Base-by-base conservation (phyloP, 768 basidiomycete genomes). In the Cystofilobasidium bisporidii region DNA sequence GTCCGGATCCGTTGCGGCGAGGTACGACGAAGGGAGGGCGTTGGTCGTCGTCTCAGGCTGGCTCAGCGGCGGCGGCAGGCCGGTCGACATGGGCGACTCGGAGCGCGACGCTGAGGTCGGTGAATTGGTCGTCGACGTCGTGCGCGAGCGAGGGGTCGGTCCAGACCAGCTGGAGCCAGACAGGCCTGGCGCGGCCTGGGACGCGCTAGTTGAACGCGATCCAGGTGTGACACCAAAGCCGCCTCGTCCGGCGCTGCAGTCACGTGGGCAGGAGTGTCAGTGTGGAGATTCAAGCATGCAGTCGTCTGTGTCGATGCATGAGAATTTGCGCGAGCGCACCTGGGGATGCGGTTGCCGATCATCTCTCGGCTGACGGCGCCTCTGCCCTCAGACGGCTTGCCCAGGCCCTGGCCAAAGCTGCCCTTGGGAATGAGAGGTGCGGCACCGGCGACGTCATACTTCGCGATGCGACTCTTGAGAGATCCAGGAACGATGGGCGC, bases 301-400 rank as follows among this genome's bases (percentile, higher is more conserved):
- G 56, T 36, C 33, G 20, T 3, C 43, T 43, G 43, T 15, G n/a
- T n/a, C n/a, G n/a, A n/a, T n/a, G n/a, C n/a, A n/a, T 36, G 32
- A 38, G n/a, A 14, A 22, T 8, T 10, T 5, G 45, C 10, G 47
- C 20, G 22, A 9, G 28, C 36, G 33, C 14, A 60, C 58, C 58
- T 60, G n/a, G 58, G 58, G 22, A 60, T 60, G 12, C 58, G n/a
- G 20, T 60, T 60, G n/a, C 58, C 58, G 14, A 60, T 38, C 33
- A 60, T 22, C 36, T 60, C 58, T 26, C 58, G 30, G 32, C 36
- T 38, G 22, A 48, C 15, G 17, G 22, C 36, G 20, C 58, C 58
- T 14, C 33, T 38, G 12, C 58, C 58, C 33, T 36, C 41, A 22
- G 32, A 20, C 15, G 36, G 36, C 9, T 32, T 60, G 11, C 58